Base-by-base conservation (phyloP, 495 filamentous ascomycete genomes). In the Aspergillus indologenus region DNA sequence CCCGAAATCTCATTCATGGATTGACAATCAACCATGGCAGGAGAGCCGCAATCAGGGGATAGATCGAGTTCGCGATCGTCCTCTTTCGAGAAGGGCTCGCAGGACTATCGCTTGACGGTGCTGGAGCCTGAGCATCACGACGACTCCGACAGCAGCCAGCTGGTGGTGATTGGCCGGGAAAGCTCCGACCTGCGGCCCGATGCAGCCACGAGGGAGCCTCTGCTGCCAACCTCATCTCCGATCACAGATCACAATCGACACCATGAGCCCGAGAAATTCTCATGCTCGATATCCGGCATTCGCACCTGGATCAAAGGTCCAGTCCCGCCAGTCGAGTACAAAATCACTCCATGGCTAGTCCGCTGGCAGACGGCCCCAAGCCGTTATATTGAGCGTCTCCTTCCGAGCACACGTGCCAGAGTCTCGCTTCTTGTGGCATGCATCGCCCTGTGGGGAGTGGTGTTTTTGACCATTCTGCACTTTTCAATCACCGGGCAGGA, bases 401-500 rank as follows among this genome's bases (percentile, higher is more conserved):
- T 87, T 17, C 88, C 87, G 20, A 79, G 71, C 40, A 73, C 63
- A 45, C 74, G 48, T n/a, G 79, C 83, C 44, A 79, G 83, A 64
- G 17, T 56, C 8, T 52, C 18, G 23, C 53, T 68, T 21, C 71
- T 89, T 40, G 66, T 83, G 4, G 66, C 65, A 11, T 87, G 77
- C 51, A 73, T 87, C 46, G 72, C 81, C 2, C 43, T 84, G 53
- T 93, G 90, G 90, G 75, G 89, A 1, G 63, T 85, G 11, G 76
- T 83, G 2, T 93, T 92, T 60, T 71, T 84, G 18, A 64, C 82
- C 3, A 78, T 87, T n/a, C 70, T 88, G 65, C 81, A 85, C 60
- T 65, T 77, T 45, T 85, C 85, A 23, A 74, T 82, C 29, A 73
- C 79, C 24, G 80, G 76, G 0, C 78, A 81, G 51, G 79, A 86